Evolutionary conservation across 2,329 filamentous ascomycete species (phyloP), one percentile per base, ranked within the genome.

Genomic region (Penicillium sp.): DNA sequence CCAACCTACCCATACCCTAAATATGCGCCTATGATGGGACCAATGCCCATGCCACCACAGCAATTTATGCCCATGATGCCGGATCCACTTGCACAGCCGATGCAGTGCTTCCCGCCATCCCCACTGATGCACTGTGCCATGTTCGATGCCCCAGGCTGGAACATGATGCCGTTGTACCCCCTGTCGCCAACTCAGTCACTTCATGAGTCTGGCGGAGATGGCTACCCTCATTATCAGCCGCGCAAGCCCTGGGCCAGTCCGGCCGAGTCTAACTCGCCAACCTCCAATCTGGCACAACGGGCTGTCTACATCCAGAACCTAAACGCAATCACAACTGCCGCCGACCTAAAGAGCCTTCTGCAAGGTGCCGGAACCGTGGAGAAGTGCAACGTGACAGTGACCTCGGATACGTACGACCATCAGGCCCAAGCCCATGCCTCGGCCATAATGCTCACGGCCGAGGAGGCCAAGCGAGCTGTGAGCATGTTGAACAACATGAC

Each of bases 391-490:
- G 45, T 68, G 7, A 45, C 54, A 6, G 39, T 56, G 1, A 54
- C 57, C 21, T 41, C 49, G 3, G 53, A 56, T 31, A 33, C 51
- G 8, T 41, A 47, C 8, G 43, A 50, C 15, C 53, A 49, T 11
- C 52, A 51, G 39, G 46, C 50, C 11, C 57, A 57, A 27, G 56
- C 59, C 2, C 60, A 53, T 6, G 57, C 41, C 9, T 42, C 40
- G 11, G 37, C 60, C 4, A 62, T 58, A 2, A 62, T 68, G 44
- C 54, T 45, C 25, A 59, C 46, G 7, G 45, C 51, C 9, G 65
- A 68, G 1, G 63, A 67, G 21, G 66, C 66, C 4, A 60, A 59
- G 36, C 53, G 54, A n/a, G 62, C 61, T 9, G 53, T 64, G 14
- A 42, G 44, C 1, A 50, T 58, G 33, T 60, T 63, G 36, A 62